phyloP scores from a whole-genome alignment of 176 grass and related monocot genomes.

The Otatea glauca region DNA sequence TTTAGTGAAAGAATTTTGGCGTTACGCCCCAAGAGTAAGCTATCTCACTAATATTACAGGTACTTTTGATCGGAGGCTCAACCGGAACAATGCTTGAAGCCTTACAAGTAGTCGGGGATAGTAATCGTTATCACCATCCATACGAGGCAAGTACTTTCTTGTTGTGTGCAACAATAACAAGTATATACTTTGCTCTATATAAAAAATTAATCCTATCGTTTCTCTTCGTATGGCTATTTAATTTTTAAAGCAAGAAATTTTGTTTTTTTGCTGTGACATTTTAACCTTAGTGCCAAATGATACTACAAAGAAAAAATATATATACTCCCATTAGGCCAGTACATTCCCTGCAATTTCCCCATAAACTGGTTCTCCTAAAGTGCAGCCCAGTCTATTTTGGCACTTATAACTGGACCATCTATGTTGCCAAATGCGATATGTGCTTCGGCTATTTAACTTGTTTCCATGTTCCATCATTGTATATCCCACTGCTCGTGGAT shows the following conservation, averaged over 20 bases:
- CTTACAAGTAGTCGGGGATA: constrained; percentile 80
- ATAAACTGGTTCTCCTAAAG: background rate
- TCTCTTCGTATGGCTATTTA: background rate
- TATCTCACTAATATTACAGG: constrained; percentile 45
- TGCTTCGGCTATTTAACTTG: constrained; percentile 2
- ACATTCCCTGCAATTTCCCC: background rate
- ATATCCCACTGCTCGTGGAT: background rate
- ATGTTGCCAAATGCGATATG: background rate
- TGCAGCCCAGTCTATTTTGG: background rate
- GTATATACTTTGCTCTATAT: background rate
- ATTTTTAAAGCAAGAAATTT: background rate
- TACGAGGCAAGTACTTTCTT: constrained; percentile 57
- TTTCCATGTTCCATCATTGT: background rate
- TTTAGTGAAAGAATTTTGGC: background rate
- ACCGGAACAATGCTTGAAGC: constrained; percentile 91
- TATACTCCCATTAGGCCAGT: background rate
- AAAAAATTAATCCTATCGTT: background rate
- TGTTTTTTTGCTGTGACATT: background rate
- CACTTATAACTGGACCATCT: background rate
- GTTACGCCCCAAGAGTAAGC: background rate
- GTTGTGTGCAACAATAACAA: background rate
- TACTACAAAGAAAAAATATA: background rate
- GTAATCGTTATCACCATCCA: constrained; percentile 40
- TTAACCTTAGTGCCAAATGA: background rate
- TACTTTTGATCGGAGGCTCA: constrained; percentile 84